Conservation (phyloP, 768 basidiomycete genomes). For the Cystobasidium onofrii region DNA sequence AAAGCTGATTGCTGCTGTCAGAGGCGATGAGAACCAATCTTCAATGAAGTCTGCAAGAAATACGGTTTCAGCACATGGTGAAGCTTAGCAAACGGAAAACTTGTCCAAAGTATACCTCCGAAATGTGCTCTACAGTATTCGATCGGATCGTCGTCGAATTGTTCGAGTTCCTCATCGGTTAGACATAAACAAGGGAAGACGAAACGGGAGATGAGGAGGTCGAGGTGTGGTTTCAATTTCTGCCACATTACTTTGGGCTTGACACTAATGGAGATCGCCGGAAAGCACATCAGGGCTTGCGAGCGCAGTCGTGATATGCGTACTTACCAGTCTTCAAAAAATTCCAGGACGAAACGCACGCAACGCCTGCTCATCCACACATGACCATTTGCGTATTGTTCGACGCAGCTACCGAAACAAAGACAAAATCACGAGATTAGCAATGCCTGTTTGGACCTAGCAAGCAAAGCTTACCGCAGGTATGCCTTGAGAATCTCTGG, state of each 20-base stretch:
- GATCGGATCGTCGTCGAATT: constrained; percentile 73
- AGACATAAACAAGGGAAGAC: constrained; percentile 82
- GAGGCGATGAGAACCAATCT: constrained; percentile 64
- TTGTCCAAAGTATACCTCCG: no score
- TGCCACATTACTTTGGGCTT: constrained; percentile 90
- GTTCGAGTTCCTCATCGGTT: constrained; percentile 57
- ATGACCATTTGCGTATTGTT: constrained; percentile 64
- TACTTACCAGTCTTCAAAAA: constrained; percentile 79
- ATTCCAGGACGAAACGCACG: constrained; percentile 72
- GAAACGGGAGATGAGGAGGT: constrained; percentile 67
- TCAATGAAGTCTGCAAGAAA: constrained; percentile 89
- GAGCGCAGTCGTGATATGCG: background rate
- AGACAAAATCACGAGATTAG: no score
- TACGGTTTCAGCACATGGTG: no score
- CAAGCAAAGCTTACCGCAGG: constrained; percentile 49
- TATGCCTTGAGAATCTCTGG: constrained; percentile 80
- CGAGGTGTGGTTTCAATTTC: constrained; percentile 73
- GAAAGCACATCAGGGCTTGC: background rate
- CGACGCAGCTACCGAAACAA: constrained; percentile 50
- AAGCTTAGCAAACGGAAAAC: no score
- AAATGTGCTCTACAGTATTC: constrained; percentile 70
- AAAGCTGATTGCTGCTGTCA: constrained; percentile 66
- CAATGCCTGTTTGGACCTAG: no score
- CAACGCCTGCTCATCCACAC: constrained; percentile 75
- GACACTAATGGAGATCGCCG: constrained; percentile 51